phyloP scores from a whole-genome alignment of 2,329 filamentous ascomycete genomes.

The Cercospora sp. region DNA sequence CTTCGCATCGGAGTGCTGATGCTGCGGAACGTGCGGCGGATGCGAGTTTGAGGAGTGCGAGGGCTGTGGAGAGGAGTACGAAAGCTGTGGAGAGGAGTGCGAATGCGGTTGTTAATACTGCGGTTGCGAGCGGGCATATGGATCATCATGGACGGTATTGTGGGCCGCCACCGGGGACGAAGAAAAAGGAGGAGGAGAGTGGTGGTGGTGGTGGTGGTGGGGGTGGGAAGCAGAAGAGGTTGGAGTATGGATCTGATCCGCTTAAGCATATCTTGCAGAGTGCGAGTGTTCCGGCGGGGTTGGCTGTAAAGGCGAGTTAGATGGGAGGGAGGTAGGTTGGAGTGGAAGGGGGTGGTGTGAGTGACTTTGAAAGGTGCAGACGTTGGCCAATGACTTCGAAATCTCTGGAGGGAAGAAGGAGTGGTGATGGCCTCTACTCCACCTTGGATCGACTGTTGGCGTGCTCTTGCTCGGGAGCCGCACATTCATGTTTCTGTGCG shows the following conservation, averaged over 20 bases:
- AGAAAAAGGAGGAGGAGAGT: constrained; percentile 10
- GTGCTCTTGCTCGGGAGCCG: constrained; percentile 8
- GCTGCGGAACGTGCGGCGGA: constrained; percentile 20
- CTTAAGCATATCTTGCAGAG: constrained; percentile 10
- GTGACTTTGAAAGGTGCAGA: neutral
- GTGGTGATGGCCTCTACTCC: too few relatives aligned
- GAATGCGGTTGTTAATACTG: constrained; percentile 27
- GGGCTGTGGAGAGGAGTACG: constrained; percentile 20
- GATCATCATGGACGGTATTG: constrained; percentile 27
- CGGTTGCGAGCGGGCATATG: constrained; percentile 25
- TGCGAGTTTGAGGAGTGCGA: constrained; percentile 14
- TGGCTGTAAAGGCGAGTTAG: constrained; percentile 6
- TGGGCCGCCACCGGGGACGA: constrained; percentile 14
- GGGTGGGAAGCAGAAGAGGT: neutral
- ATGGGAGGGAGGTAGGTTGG: neutral
- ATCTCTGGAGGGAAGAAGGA: too few relatives aligned
- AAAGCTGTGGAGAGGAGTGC: constrained; percentile 21
- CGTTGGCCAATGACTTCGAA: too few relatives aligned
- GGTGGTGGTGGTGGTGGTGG: neutral
- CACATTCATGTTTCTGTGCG: constrained; percentile 10
- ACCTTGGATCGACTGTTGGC: neutral
- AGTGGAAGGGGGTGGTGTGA: neutral
- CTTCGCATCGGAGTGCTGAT: constrained; percentile 17
- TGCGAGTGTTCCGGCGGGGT: constrained; percentile 5
- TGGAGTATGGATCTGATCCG: constrained; percentile 9